Evolutionary conservation across 768 basidiomycete species (phyloP).

Genomic region (Lactifluus rugatus): DNA sequence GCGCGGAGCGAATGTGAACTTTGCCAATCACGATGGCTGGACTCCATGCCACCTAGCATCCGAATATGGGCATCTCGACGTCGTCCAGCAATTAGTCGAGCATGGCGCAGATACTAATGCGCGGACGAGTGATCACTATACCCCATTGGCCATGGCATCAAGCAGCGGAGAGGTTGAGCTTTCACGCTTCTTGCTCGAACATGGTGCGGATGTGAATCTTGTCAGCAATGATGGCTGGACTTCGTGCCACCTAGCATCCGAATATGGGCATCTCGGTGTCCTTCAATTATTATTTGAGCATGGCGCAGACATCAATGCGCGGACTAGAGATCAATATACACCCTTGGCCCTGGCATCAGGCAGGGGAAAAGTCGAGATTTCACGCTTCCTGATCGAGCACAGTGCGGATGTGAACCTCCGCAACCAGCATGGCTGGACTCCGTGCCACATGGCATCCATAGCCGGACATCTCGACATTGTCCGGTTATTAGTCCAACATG

Average conservation of each 20-base stretch:
- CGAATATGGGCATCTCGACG: not conserved
- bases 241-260: not conserved
- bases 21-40: too few relatives aligned
- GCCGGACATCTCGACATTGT: not conserved
- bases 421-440: not conserved
- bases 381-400: not conserved
- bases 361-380: not conserved
- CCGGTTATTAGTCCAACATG: not conserved
- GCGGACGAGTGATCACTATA: not conserved
- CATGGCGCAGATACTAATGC: too few relatives aligned
- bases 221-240: too few relatives aligned
- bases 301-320: too few relatives aligned
- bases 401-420: not conserved
- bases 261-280: not conserved
- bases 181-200: not conserved
- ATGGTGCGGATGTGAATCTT: too few relatives aligned
- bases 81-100: not conserved
- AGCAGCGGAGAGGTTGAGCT: not conserved
- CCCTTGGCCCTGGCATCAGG: not conserved
- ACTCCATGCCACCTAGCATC: not conserved
- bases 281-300: not conserved
- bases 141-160: not conserved
- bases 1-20: not conserved
- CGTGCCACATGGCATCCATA: not conserved
- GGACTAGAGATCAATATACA: not conserved